phyloP scores from a whole-genome alignment of 768 basidiomycete species.

The Lepiota venenata region DNA sequence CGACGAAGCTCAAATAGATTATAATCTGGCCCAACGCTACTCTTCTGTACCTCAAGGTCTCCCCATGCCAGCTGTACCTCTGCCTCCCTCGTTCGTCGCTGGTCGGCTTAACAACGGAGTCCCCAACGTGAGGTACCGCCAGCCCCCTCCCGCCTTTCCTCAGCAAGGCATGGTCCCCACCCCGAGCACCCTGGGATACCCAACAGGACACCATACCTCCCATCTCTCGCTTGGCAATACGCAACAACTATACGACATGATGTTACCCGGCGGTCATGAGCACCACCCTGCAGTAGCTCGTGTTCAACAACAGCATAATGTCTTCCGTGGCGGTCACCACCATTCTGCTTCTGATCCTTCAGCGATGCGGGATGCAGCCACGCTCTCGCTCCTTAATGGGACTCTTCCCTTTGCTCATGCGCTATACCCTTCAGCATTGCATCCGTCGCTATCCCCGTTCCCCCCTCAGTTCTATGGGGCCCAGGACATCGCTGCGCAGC shows the following conservation, averaged over 20 bases:
- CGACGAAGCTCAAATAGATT: constrained; percentile 53
- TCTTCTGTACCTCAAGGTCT: constrained; percentile 18
- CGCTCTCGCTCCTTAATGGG: constrained; percentile 59
- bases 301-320: constrained; percentile 76
- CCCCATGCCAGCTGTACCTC: constrained; percentile 21
- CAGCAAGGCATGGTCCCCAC: constrained; percentile 51
- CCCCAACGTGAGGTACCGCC: constrained; percentile 53
- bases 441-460: constrained; percentile 52
- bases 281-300: constrained; percentile 66
- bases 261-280: constrained; percentile 53
- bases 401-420: constrained; percentile 45
- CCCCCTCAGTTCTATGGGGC: constrained; percentile 66
- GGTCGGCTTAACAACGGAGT: constrained; percentile 49
- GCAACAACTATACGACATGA: constrained; percentile 81
- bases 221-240: constrained; percentile 71
- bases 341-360: constrained; percentile 85
- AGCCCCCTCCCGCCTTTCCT: constrained; percentile 56
- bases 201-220: constrained; percentile 51
- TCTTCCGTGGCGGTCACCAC: constrained; percentile 72
- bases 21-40: constrained; percentile 44
- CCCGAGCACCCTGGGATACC: constrained; percentile 51
- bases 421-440: not conserved
- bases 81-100: constrained; percentile 44
- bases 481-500: constrained; percentile 55
- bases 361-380: constrained; percentile 64